Percentiles rank a stretch among this genome's conserved stretches.
Conservation (phyloP, 495 filamentous ascomycete species). For the Neurospora sp. region DNA sequence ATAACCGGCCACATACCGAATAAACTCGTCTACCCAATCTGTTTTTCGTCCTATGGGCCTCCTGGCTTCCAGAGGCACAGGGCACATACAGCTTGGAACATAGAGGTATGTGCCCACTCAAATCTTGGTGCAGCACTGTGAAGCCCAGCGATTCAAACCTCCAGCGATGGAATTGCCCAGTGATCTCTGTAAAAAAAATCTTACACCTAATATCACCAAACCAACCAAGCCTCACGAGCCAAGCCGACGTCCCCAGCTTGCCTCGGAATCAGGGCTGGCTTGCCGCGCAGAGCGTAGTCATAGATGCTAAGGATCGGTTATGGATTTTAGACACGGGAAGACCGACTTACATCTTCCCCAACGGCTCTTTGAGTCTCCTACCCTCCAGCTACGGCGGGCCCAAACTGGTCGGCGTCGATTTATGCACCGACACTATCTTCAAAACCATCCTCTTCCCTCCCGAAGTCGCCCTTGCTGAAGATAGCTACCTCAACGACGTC, state of each 20-base stretch:
- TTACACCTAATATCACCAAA: too few species aligned
- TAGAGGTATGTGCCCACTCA: too few species aligned
- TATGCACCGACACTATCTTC: neutral
- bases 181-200: too few species aligned
- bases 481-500: neutral
- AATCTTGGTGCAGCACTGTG: neutral
- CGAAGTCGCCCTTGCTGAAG: neutral
- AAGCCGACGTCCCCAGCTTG: neutral
- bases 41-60: too few species aligned
- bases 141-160: neutral
- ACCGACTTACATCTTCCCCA: neutral
- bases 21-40: too few species aligned
- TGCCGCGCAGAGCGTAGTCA: neutral
- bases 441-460: neutral
- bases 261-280: neutral
- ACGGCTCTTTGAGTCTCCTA: fast-evolving
- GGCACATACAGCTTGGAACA: neutral
- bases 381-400: neutral
- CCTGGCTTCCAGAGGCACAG: too few species aligned
- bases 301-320: neutral
- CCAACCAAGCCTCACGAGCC: too few species aligned
- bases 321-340: neutral
- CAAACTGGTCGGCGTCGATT: neutral
- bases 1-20: too few species aligned
- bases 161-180: neutral